A percentile compares a stretch with the other conserved stretches of the same genome.
Conservation (phyloP, 2,329 filamentous ascomycete genomes). For the Arachnopeziza araneosa region DNA sequence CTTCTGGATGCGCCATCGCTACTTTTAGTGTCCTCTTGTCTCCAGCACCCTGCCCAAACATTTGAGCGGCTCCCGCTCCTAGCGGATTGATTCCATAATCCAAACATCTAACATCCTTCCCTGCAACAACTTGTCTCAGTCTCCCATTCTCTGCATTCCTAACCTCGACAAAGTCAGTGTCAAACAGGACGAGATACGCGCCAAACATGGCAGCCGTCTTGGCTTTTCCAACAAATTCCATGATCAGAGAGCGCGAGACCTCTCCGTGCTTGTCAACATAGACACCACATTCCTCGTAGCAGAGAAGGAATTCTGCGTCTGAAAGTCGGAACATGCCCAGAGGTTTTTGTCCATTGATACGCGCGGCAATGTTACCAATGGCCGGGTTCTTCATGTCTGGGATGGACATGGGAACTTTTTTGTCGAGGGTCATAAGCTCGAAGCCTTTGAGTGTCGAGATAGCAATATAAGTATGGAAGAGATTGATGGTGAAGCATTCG, state of each 20-base stretch:
- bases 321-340: constrained; percentile 95
- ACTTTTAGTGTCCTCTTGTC: constrained; percentile 78
- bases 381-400: constrained; percentile 76
- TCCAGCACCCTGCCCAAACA: constrained; percentile 6
- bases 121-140: constrained; percentile 87
- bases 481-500: constrained; percentile 90
- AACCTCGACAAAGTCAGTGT: constrained; percentile 94
- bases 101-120: constrained; percentile 81
- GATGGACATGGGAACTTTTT: constrained; percentile 92
- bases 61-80: constrained; percentile 45
- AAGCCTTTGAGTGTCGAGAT: constrained; percentile 89
- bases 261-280: constrained; percentile 99
- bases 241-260: constrained; percentile 86
- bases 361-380: constrained; percentile 77
- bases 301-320: constrained; percentile 86
- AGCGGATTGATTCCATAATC: constrained; percentile 65
- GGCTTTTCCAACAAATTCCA: constrained; percentile 97
- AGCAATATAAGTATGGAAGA: constrained; percentile 91
- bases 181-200: constrained; percentile 87
- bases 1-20: constrained; percentile 88
- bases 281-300: constrained; percentile 93
- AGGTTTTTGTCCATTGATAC: constrained; percentile 77
- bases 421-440: constrained; percentile 93
- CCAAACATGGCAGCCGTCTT: constrained; percentile 83
- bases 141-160: constrained; percentile 94